Evolutionary conservation across 208 protist species (phyloP).

Genomic region (Angomonas desouzai): DNA sequence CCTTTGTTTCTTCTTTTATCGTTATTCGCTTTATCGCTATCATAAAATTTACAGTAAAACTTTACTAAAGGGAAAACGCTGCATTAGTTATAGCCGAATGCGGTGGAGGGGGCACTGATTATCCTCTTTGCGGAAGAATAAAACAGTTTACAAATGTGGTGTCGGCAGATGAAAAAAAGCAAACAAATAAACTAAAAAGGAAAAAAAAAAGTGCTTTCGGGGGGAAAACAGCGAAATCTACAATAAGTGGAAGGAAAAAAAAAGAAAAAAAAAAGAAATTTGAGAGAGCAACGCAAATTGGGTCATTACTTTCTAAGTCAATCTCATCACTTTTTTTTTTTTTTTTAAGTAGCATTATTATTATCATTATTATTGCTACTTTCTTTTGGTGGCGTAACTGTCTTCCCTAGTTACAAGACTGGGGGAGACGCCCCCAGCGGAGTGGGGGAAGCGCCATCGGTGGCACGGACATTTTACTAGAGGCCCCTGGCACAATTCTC

Average conservation of each 20-base stretch:
- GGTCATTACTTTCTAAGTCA: neutral
- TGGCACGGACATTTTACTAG: neutral
- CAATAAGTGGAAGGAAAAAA: neutral
- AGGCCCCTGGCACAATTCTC: neutral
- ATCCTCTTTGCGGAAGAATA: neutral
- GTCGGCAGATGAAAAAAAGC: conserved; percentile 16
- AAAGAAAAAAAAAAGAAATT: conserved; percentile 12
- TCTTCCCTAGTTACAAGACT: too few relatives aligned
- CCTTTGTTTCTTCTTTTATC: neutral
- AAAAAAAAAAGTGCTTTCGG: conserved; percentile 6
- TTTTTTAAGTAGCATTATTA: neutral
- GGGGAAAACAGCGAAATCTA: conserved; percentile 1
- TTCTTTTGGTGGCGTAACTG: too few relatives aligned
- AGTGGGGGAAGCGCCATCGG: neutral
- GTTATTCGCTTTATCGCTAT: neutral
- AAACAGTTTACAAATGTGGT: too few relatives aligned
- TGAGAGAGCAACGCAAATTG: neutral
- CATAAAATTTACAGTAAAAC: conserved; percentile 11
- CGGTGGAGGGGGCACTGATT: neutral
- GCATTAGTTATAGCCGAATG: neutral
- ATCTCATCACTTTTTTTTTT: neutral
- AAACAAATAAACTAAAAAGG: conserved; percentile 12
- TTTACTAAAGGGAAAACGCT: conserved; percentile 4
- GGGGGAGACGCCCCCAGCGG: neutral
- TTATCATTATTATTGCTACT: neutral